phyloP scores from a whole-genome alignment of 768 basidiomycete genomes.

The Saitozyma sp. region DNA sequence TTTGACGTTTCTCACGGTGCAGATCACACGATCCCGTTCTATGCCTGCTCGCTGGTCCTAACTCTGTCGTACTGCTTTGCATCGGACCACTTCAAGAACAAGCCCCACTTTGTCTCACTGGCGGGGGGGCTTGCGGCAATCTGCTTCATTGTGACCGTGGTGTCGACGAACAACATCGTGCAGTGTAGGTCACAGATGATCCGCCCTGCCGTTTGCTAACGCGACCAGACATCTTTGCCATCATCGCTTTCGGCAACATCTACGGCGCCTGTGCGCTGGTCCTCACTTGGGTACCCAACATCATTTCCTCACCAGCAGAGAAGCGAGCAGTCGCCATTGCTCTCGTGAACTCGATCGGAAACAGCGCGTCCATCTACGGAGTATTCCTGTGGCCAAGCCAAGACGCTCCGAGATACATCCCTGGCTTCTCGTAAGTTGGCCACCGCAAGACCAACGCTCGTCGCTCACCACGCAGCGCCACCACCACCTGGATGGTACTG shows the following conservation, averaged over 20 bases:
- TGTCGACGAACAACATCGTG: conserved; percentile 16
- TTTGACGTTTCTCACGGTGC: background rate
- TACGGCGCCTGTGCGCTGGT: conserved; percentile 26
- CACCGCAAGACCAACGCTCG: no score
- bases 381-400: conserved; percentile 28
- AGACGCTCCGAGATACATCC: conserved; percentile 17
- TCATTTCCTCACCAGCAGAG: conserved; percentile 30
- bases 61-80: conserved; percentile 24
- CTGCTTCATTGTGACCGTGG: conserved; percentile 33
- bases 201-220: no score
- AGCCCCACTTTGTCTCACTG: conserved; percentile 26
- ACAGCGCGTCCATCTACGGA: conserved; percentile 22
- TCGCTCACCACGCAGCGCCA: conserved; percentile 13
- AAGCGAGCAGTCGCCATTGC: conserved; percentile 32
- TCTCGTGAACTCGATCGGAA: conserved; percentile 26
- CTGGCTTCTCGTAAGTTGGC: conserved; percentile 7
- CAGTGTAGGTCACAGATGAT: no score
- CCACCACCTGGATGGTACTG: conserved; percentile 17
- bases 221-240: conserved; percentile 39
- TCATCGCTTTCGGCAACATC: conserved; percentile 32
- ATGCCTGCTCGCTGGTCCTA: background rate
- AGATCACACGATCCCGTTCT: conserved; percentile 25
- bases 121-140: conserved; percentile 13
- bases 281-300: conserved; percentile 35
- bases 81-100: conserved; percentile 39